A percentile compares a stretch with the other conserved stretches of the same genome.
Evolutionary conservation across 495 filamentous ascomycete genomes (phyloP).

Genomic region (Podospora tetraspora): DNA sequence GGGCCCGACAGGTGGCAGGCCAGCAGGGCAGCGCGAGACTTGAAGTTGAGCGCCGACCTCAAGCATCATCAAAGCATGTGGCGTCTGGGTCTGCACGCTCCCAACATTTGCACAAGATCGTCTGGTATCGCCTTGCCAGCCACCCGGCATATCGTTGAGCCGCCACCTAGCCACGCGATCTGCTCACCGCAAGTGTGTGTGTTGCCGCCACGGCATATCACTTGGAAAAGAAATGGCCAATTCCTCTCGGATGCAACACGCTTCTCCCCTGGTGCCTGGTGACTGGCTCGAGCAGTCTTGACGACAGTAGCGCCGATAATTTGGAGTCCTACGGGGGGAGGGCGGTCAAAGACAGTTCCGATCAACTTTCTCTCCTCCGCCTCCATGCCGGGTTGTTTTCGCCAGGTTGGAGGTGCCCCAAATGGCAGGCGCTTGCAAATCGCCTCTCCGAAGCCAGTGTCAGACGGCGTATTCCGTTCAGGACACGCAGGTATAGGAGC

Average conservation of each 20-base stretch:
- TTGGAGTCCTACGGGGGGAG: neutral
- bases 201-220: slow-evolving; percentile 5
- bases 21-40: neutral
- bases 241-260: slow-evolving; percentile 21
- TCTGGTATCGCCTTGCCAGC: slow-evolving; percentile 6
- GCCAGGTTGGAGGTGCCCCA: neutral
- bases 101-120: slow-evolving; percentile 8
- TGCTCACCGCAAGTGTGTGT: slow-evolving; percentile 14
- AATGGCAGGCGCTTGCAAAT: neutral
- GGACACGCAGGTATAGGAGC: too few relatives aligned
- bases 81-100: neutral
- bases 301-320: slow-evolving; percentile 4
- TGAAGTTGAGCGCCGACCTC: neutral
- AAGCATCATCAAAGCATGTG: neutral
- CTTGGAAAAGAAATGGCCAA: slow-evolving; percentile 7
- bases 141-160: slow-evolving; percentile 5
- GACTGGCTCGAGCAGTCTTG: slow-evolving; percentile 1
- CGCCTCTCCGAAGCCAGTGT: too few relatives aligned
- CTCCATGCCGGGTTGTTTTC: neutral
- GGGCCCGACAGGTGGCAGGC: neutral
- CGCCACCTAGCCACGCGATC: neutral
- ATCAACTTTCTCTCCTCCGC: too few relatives aligned
- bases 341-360: neutral
- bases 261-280: slow-evolving; percentile 16
- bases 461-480: too few relatives aligned